Evolutionary conservation across 2,329 filamentous ascomycete species (phyloP), one percentile per base, ranked within the genome.

Genomic region (Colletotrichum paranaense): DNA sequence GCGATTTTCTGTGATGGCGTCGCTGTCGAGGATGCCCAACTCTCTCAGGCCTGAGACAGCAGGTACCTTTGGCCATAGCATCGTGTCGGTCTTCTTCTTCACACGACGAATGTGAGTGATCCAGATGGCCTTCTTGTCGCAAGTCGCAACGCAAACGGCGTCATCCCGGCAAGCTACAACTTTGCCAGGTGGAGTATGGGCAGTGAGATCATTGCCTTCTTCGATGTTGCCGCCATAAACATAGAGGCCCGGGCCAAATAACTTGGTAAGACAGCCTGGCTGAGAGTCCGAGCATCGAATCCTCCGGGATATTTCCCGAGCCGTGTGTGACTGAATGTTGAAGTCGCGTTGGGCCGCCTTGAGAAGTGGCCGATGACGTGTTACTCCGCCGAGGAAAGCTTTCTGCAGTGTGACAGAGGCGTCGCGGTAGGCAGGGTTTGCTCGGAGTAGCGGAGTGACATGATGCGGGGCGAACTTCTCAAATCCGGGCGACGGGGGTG

Each of bases 181-280:
- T 11, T 75, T 77, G 5, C 80, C 79, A 71, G 78, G 16, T 56
- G 63, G 30, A 65, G 67, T 11, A 8, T 73, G 73, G 22, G 57
- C 53, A 5, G 62, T 11, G 68, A 77, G 22, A 71, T 76, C 68
- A 6, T 76, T 68, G 0, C 75, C 75, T 32, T 82, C 79, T 30
- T 85, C 83, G n/a, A 85, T 75, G 14, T 76, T 75, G n/a, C 84
- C 84, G 26, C 84, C 84, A 66, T 85, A 85, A 16, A 85, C 66
- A 60, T 84, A 85, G 16, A 85, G 76, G 62, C 74, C 80, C 8
- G 76, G 77, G 1, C 82, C 82, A 53, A 85, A 82, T 1, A 84
- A 66, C 30, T 76, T 78, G 67, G 81, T 84, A 38, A 84, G 76
- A 57, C 80, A 83, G 42, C 84, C 84, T 4, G 84, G 84, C 75